A percentile compares a stretch with the other conserved stretches of the same genome.
Evolutionary conservation across 1,284 basidiomycete genomes (phyloP).

Genomic region (Filobasidium uniguttulatum): DNA sequence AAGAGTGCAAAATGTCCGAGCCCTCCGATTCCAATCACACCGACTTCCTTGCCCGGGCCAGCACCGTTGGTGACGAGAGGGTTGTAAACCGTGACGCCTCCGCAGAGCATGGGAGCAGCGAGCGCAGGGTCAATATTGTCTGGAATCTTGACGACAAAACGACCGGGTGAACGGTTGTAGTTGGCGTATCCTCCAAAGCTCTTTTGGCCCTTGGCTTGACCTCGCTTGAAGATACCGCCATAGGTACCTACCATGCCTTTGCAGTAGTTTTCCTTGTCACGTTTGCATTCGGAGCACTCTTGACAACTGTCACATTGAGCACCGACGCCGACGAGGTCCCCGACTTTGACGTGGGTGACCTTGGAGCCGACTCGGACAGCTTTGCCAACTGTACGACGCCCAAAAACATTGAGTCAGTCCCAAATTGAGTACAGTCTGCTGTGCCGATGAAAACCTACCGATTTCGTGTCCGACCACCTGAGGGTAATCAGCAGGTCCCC

Average conservation of each 20-base stretch:
- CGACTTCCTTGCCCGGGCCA: conserved; percentile 40
- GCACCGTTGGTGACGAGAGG: conserved; percentile 41
- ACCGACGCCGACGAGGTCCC: conserved; percentile 41
- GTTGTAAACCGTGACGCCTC: conserved; percentile 36
- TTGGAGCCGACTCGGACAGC: conserved; percentile 20
- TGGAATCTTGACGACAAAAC: conserved; percentile 53
- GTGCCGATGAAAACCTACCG: neutral
- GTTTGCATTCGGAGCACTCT: conserved; percentile 37
- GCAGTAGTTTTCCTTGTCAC: conserved; percentile 35
- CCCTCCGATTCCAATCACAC: conserved; percentile 40
- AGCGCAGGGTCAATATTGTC: conserved; percentile 44
- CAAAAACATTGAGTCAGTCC: too few relatives aligned
- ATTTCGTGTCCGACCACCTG: conserved; percentile 16
- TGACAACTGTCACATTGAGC: conserved; percentile 39
- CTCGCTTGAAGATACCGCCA: conserved; percentile 13
- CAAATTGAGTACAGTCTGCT: neutral
- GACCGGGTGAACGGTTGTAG: conserved; percentile 31
- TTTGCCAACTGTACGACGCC: conserved; percentile 23
- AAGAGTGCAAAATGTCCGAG: conserved; percentile 31
- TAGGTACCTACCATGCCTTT: conserved; percentile 25
- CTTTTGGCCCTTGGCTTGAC: conserved; percentile 19
- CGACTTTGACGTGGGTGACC: conserved; percentile 24
- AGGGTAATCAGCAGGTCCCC: conserved; percentile 15
- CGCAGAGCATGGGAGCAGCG: conserved; percentile 40
- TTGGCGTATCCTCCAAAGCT: conserved; percentile 40